phyloP scores from a whole-genome alignment of 139 green algal species.

The Haematococcus sp. region DNA sequence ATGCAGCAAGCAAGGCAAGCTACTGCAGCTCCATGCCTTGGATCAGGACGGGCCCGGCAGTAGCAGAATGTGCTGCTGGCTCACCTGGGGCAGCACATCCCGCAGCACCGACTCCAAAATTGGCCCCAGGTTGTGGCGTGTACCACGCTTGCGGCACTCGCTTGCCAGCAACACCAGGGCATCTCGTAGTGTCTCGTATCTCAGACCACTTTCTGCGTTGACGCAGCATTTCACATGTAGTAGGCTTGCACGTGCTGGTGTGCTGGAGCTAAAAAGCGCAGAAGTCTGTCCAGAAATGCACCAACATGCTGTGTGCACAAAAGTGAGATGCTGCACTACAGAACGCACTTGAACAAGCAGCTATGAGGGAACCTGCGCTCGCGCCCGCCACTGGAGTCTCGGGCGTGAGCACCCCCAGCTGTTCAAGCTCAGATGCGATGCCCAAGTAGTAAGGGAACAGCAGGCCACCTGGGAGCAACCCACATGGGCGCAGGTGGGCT shows the following conservation, averaged over 20 bases:
- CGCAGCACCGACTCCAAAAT: slow-evolving; percentile 23
- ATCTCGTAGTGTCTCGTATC: slow-evolving; percentile 24
- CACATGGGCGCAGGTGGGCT: no score
- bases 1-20: no score
- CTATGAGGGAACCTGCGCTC: slow-evolving; percentile 75
- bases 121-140: slow-evolving; percentile 35
- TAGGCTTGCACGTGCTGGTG: no score
- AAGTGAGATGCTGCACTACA: no score
- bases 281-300: no score
- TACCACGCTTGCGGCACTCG: slow-evolving; percentile 34
- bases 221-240: slow-evolving; percentile 1
- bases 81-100: slow-evolving; percentile 14
- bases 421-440: slow-evolving; percentile 13
- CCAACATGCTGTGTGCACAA: no score
- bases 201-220: slow-evolving; percentile 37
- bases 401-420: slow-evolving; percentile 15
- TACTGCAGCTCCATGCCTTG: no score
- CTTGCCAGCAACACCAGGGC: slow-evolving; percentile 30
- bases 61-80: no score
- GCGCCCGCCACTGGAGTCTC: slow-evolving; percentile 61
- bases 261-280: no score
- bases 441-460: slow-evolving; percentile 48
- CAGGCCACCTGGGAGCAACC: slow-evolving; percentile 41
- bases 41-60: no score
- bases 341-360: slow-evolving; percentile 47